A percentile compares a stretch with the other conserved stretches of the same genome.
phyloP scores from a whole-genome alignment of 192 early-diverging fungal genomes.

The Fimicolochytrium jonesii region DNA sequence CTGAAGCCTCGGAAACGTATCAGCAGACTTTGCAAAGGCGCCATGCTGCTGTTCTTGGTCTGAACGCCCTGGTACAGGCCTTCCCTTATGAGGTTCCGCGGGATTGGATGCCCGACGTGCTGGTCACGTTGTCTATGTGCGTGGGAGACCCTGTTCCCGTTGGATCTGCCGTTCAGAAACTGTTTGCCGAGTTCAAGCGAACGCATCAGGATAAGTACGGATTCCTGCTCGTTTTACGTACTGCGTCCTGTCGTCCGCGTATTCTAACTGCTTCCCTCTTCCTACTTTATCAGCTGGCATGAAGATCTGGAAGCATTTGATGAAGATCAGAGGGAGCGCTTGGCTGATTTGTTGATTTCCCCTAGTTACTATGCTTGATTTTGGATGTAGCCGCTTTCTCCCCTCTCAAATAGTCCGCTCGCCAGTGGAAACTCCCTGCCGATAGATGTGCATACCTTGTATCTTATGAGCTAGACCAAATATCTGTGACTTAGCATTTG shows the following conservation, averaged over 20 bases:
- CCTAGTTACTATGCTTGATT: slow-evolving; percentile 46
- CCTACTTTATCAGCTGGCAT: too few relatives aligned
- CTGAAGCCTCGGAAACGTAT: too few relatives aligned
- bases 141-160: slow-evolving; percentile 84
- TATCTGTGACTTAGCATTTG: too few relatives aligned
- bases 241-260: too few relatives aligned
- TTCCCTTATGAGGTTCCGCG: slow-evolving; percentile 92
- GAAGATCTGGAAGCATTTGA: slow-evolving; percentile 76
- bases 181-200: slow-evolving; percentile 89
- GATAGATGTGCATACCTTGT: too few relatives aligned
- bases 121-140: slow-evolving; percentile 72
- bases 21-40: slow-evolving; percentile 49
- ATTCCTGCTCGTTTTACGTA: too few relatives aligned
- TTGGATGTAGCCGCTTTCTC: too few relatives aligned
- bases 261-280: too few relatives aligned
- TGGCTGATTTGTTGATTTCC: slow-evolving; percentile 77
- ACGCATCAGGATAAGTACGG: slow-evolving; percentile 96
- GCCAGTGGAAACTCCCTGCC: too few relatives aligned
- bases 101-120: slow-evolving; percentile 77
- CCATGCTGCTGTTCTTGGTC: slow-evolving; percentile 86
- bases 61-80: slow-evolving; percentile 81
- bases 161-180: slow-evolving; percentile 73
- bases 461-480: too few relatives aligned
- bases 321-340: slow-evolving; percentile 67
- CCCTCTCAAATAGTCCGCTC: too few relatives aligned